phyloP scores from a whole-genome alignment of 2,329 filamentous ascomycete species.

The Aspergillus floridensis region DNA sequence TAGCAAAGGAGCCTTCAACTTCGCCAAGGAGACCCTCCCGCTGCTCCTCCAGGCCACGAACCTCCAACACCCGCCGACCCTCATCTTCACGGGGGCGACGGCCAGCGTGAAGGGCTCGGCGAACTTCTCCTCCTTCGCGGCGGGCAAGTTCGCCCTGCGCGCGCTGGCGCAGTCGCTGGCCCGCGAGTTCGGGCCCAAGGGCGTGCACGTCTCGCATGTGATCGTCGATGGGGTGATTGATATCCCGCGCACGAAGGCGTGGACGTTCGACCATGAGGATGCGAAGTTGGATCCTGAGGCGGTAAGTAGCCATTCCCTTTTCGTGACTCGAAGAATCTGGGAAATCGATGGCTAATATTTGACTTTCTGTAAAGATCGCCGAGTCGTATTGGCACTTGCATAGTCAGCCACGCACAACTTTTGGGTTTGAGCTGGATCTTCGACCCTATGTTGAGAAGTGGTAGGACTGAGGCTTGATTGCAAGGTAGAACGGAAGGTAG shows the following conservation, averaged over 20 bases:
- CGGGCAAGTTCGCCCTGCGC: constrained; percentile 75
- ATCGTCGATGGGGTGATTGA: constrained; percentile 86
- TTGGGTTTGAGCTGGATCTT: constrained; percentile 79
- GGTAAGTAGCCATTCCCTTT: constrained; percentile 48
- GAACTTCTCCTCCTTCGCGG: constrained; percentile 67
- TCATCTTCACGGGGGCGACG: constrained; percentile 86
- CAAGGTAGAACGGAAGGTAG: too few relatives aligned
- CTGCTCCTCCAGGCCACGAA: constrained; percentile 61
- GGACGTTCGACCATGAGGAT: constrained; percentile 55
- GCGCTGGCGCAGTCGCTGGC: constrained; percentile 73
- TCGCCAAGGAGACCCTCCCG: constrained; percentile 70
- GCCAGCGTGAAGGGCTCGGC: constrained; percentile 73
- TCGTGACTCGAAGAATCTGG: neutral
- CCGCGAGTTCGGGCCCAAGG: constrained; percentile 78
- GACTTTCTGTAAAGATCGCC: constrained; percentile 62
- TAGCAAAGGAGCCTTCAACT: constrained; percentile 66
- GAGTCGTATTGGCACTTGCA: constrained; percentile 84
- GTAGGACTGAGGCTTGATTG: constrained; percentile 39
- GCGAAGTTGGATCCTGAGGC: constrained; percentile 72
- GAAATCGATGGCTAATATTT: constrained; percentile 2
- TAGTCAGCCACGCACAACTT: constrained; percentile 72
- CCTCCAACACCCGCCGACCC: constrained; percentile 65
- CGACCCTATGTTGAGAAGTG: constrained; percentile 82
- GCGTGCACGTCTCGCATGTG: constrained; percentile 78
- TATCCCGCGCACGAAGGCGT: constrained; percentile 67